Evolutionary conservation across 192 early-diverging fungal species (phyloP).

Genomic region (Podila epicladia): DNA sequence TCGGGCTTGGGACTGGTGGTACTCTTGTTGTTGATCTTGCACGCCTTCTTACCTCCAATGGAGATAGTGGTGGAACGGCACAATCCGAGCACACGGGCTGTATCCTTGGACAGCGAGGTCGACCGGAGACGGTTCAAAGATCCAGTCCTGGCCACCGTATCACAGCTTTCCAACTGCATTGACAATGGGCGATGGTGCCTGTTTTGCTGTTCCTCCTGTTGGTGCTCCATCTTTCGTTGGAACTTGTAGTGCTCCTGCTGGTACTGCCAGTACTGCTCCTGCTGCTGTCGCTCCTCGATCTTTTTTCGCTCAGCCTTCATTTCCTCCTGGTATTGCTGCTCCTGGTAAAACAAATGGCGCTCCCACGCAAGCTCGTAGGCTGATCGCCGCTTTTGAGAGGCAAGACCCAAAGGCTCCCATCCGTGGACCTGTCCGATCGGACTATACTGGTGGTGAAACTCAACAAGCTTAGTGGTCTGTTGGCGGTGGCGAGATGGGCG

Average conservation of each 20-base stretch:
- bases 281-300: neutral
- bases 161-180: neutral
- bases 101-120: constrained; percentile 23
- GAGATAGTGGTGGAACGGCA: constrained; percentile 30
- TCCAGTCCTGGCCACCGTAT: constrained; percentile 17
- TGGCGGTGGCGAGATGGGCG: neutral
- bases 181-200: neutral
- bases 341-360: constrained; percentile 33
- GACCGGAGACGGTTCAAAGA: constrained; percentile 33
- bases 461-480: neutral
- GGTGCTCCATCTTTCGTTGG: neutral
- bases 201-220: neutral
- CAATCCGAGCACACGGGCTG: constrained; percentile 27
- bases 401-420: neutral
- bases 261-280: neutral
- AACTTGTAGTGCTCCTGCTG: neutral
- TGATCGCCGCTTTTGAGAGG: neutral
- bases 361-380: constrained; percentile 45
- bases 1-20: neutral
- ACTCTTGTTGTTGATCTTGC: constrained; percentile 4
- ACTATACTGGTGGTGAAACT: neutral
- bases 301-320: neutral
- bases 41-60: constrained; percentile 1
- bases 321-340: constrained; percentile 26
- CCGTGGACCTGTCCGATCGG: neutral